Base-by-base conservation (phyloP, 169 alveolate species). In the Cryptosporidium felis region DNA sequence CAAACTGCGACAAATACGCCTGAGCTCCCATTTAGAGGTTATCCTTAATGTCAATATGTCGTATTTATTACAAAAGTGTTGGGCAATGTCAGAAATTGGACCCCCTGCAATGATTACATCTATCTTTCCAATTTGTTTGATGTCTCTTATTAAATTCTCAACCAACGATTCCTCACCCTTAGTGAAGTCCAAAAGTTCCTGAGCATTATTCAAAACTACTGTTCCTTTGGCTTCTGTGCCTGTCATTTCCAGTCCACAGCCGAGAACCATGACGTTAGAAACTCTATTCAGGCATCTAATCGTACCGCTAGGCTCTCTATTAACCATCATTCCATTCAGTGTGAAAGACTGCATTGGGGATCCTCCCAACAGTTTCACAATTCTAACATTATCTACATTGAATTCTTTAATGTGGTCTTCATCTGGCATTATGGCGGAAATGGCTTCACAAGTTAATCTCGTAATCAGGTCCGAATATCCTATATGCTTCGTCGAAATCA, bases 201-300 rank as follows among this genome's bases (percentile, higher is more conserved):
- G 97, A 12, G 99, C 99, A 28, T 94, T 97, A 88, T 96, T 96
- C 44, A 98, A 89, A 40, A 98, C 94, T 26, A 98, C 99, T 4
- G 99, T 98, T 85, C 99, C 99, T 92, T 96, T 97, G 16, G 99
- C 97, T 82, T 98, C 99, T 14, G 99, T 97, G 89, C 91, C 91
- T 23, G 91, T 74, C 81, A 88, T 91, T 81, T 98, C 99, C 23
- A 98, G 91, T 49, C 99, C 99, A 81, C 98, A 95, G 82, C 98
- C 97, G 66, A 96, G 93, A 34, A 97, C 98, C 89, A 98, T 96
- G 40, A 97, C 98, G 81, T 95, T 97, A 80, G 98, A 96, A 80
- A 96, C 95, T 47, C 92, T 49, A 14, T 74, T 92, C 45, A 95
- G 94, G 80, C 94, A 92, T 74, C 94, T 95, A 47, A 96, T 96